Base-by-base conservation (phyloP, 768 basidiomycete species). In the Baorangia bicolor region DNA sequence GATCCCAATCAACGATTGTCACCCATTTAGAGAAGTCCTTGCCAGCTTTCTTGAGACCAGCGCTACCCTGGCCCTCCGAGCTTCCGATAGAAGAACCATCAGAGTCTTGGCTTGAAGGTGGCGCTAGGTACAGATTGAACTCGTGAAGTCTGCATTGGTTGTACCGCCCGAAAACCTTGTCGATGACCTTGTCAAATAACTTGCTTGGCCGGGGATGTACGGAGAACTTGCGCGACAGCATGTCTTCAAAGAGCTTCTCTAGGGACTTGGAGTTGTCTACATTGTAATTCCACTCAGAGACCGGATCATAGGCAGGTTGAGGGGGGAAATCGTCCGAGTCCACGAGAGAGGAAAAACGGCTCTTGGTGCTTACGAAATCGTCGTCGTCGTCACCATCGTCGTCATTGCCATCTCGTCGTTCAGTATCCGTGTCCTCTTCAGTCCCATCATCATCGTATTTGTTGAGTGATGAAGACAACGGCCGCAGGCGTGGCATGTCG, bases 51-150 rank as follows among this genome's bases (percentile, higher is more conserved):
- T 65, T 73, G 14, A 64, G 43, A 25, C 28, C 20, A 25, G 57
- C 47, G 40, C 67, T 59, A 27, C 68, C 47, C 31, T 70, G 62
- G 25, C 63, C 51, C 5, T 69, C 72, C 11, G 68, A 66, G 45
- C 65, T 71, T 50, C 56, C 66, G 20, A 55, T 37, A 33, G 63
- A 66, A 25, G 60, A 49, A 35, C 47, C 51, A 43, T 70, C 61
- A 10, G 56, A 55, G 45, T 66, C 60, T 47, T 53, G 64, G 28
- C 49, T 58, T 30, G 53, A 51, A 18, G 74, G 69, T 28, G 86
- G 84, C 14, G 86, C 85, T 12, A 90, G 69, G 51, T 81, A 81
- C 20, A 89, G 69, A 52, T 84, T 78, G 61, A 81, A 78, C 34
- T 75, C 79, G 43, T 74, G 72, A 42, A 76, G 63, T 65, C 81